phyloP scores from a whole-genome alignment of 257 asterid species.

The Plantago major region DNA sequence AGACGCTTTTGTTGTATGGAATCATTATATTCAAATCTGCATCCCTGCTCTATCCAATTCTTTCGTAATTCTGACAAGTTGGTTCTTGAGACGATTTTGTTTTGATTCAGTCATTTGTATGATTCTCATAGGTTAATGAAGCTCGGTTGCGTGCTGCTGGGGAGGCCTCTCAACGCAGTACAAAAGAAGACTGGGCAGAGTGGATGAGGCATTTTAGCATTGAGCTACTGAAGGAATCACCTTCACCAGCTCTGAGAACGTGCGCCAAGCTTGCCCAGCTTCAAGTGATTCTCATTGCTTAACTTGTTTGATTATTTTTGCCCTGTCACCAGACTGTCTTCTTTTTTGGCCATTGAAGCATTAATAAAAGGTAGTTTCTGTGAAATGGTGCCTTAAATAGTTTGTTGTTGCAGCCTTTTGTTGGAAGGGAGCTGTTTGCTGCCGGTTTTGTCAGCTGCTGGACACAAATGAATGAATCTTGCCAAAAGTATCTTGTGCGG shows the following conservation, averaged over 20 bases:
- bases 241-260: slow-evolving; percentile 94
- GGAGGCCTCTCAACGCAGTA: slow-evolving; percentile 99
- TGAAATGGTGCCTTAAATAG: slow-evolving; percentile 24
- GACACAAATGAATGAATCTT: slow-evolving; percentile 76
- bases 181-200: slow-evolving; percentile 99
- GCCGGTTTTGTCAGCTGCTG: slow-evolving; percentile 99
- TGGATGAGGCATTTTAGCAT: slow-evolving; percentile 99
- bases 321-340: slow-evolving; percentile 9
- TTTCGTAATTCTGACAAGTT: slow-evolving; percentile 7
- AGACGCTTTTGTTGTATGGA: neutral
- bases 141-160: slow-evolving; percentile 87
- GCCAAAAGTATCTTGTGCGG: slow-evolving; percentile 79
- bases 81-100: neutral
- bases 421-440: slow-evolving; percentile 96
- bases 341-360: slow-evolving; percentile 2
- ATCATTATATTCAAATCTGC: neutral
- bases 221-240: slow-evolving; percentile 94
- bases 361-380: slow-evolving; percentile 11
- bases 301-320: slow-evolving; percentile 10
- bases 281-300: slow-evolving; percentile 48
- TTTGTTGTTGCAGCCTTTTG: slow-evolving; percentile 72
- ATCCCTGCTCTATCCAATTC: neutral
- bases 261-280: slow-evolving; percentile 96
- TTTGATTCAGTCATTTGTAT: slow-evolving; percentile 6
- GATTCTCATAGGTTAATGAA: slow-evolving; percentile 66